Evolutionary conservation across 2,329 filamentous ascomycete species (phyloP).

Genomic region (Dactylellina leptospora): DNA sequence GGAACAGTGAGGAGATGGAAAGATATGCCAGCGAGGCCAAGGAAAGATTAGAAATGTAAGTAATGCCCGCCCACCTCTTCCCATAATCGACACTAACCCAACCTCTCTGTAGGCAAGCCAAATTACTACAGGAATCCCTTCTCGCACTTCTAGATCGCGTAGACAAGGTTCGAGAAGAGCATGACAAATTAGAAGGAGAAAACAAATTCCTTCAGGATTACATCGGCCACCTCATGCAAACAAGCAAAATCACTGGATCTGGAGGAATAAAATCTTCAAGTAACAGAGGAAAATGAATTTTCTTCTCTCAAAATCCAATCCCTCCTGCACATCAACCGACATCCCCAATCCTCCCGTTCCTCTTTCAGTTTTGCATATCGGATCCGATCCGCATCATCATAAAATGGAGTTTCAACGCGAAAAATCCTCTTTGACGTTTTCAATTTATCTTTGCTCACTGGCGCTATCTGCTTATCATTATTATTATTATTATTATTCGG

Average conservation of each 20-base stretch:
- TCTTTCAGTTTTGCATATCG: slow-evolving; percentile 5
- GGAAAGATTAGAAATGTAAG: slow-evolving; percentile 57
- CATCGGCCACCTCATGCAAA: slow-evolving; percentile 88
- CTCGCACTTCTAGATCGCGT: slow-evolving; percentile 90
- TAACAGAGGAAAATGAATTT: slow-evolving; percentile 65
- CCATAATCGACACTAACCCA: slow-evolving; percentile 16
- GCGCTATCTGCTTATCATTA: slow-evolving; percentile 57
- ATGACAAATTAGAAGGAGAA: slow-evolving; percentile 94
- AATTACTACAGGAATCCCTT: slow-evolving; percentile 85
- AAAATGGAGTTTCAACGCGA: slow-evolving; percentile 47
- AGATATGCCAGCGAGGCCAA: slow-evolving; percentile 84
- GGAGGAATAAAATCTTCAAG: slow-evolving; percentile 65
- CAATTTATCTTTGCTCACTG: too few relatives aligned
- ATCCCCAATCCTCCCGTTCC: background rate
- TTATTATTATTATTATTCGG: slow-evolving; percentile 30
- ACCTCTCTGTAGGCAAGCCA: slow-evolving; percentile 74
- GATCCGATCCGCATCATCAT: slow-evolving; percentile 36
- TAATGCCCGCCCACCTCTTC: background rate
- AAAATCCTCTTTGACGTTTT: slow-evolving; percentile 54
- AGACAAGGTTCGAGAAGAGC: slow-evolving; percentile 90
- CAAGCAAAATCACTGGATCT: slow-evolving; percentile 74
- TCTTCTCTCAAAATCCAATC: background rate
- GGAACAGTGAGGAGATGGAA: slow-evolving; percentile 90
- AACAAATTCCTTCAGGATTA: slow-evolving; percentile 98
- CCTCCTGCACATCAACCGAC: too few relatives aligned